Evolutionary conservation across 495 filamentous ascomycete genomes (phyloP).

Genomic region (Xylaria palmicola): DNA sequence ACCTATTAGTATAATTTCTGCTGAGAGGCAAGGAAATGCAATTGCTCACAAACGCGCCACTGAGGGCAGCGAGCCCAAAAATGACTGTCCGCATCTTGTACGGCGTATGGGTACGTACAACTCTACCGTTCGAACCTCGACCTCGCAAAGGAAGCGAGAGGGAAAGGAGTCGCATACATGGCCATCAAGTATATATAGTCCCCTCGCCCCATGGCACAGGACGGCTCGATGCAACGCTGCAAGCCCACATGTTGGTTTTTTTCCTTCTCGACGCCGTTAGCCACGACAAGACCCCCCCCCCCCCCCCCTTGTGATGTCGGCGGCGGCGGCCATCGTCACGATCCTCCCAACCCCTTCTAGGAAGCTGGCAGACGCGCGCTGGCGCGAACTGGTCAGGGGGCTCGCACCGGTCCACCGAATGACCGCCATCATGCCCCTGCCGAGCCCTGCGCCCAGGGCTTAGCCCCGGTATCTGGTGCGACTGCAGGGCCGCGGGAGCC

Average conservation of each 20-base stretch:
- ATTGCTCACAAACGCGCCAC: slow-evolving; percentile 11
- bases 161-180: background rate
- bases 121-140: background rate
- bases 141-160: background rate
- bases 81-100: slow-evolving; percentile 1
- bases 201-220: background rate
- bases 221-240: background rate
- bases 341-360: slow-evolving; percentile 4
- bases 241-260: slow-evolving; percentile 7
- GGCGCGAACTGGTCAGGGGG: slow-evolving; percentile 10
- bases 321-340: slow-evolving; percentile 2
- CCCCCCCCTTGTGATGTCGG: slow-evolving; percentile 6
- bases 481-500: background rate
- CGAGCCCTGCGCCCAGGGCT: too few relatives aligned
- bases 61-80: background rate
- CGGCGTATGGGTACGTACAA: background rate
- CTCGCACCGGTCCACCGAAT: background rate
- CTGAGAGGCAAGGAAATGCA: background rate
- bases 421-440: slow-evolving; percentile 6
- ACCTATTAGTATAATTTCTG: background rate
- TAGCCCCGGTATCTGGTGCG: too few relatives aligned
- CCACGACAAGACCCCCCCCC: too few relatives aligned
- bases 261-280: background rate
- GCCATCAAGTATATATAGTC: background rate
- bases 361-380: background rate